Evolutionary conservation across 495 filamentous ascomycete species (phyloP).

Genomic region (Xylaria nigripes): DNA sequence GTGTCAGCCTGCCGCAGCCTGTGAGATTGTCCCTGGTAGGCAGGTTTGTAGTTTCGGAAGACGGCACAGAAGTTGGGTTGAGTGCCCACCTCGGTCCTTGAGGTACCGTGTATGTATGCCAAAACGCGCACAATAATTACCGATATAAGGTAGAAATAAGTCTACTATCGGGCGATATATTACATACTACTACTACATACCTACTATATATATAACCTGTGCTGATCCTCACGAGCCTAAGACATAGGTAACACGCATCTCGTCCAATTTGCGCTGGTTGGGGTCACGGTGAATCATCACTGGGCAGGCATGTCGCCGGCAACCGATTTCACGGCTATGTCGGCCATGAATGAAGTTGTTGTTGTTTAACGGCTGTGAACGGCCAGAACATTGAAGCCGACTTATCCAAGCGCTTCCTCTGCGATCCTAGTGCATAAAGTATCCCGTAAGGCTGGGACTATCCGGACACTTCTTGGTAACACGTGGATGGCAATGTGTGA

Average conservation of each 20-base stretch:
- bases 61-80: neutral
- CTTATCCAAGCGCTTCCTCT: neutral
- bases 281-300: constrained; percentile 25
- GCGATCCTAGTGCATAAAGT: neutral
- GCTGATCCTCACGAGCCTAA: neutral
- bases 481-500: neutral
- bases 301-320: neutral
- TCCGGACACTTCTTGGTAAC: neutral
- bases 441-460: neutral
- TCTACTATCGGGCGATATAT: too few species aligned
- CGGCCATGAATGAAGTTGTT: neutral
- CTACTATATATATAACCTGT: neutral
- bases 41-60: too few species aligned
- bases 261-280: neutral
- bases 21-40: neutral
- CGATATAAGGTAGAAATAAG: too few species aligned
- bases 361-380: neutral
- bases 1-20: too few species aligned
- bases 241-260: neutral
- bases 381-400: neutral
- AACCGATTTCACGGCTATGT: neutral
- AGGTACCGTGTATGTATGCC: neutral
- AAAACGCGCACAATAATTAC: too few species aligned
- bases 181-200: neutral
- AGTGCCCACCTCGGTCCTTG: neutral